These are phyloP conservation scores for Meira miltonrushii DNA, from an alignment of 1,284 basidiomycete species.

Conservation along the genomic window DNA sequence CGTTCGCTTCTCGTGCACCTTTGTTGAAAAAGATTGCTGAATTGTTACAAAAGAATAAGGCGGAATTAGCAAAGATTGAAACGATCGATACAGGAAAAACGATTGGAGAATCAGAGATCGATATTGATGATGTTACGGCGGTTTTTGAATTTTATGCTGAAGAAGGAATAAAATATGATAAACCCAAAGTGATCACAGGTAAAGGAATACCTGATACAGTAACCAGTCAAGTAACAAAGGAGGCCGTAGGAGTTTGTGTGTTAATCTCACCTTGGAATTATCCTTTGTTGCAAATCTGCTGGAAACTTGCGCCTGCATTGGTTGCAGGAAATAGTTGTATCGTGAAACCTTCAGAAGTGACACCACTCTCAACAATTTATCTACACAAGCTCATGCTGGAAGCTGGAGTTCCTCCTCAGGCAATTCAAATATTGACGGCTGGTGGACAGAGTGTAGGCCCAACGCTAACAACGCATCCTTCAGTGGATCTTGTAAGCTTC, in stretches of 20 bases:
- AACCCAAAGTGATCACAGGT: constrained; percentile 32
- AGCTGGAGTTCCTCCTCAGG: constrained; percentile 40
- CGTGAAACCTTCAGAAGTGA: constrained; percentile 53
- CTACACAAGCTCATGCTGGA: constrained; percentile 45
- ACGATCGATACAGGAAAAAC: constrained; percentile 51
- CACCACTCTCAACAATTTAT: constrained; percentile 49
- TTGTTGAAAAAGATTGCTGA: constrained; percentile 39
- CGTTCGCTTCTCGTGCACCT: constrained; percentile 27
- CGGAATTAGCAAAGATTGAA: constrained; percentile 41
- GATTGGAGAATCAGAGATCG: constrained; percentile 40
- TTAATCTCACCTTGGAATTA: constrained; percentile 52
- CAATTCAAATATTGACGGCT: constrained; percentile 47
- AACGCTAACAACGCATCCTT: constrained; percentile 37
- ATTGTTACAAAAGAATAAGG: constrained; percentile 43
- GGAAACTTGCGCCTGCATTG: constrained; percentile 51
- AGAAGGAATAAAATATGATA: constrained; percentile 44
- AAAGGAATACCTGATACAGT: constrained; percentile 43
- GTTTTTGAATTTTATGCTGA: constrained; percentile 51
- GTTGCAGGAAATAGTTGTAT: constrained; percentile 49
- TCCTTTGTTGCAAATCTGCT: constrained; percentile 50
- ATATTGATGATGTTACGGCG: constrained; percentile 50
- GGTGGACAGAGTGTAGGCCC: constrained; percentile 44
- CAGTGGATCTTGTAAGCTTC: constrained; percentile 51
- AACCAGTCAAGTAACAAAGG: constrained; percentile 34
- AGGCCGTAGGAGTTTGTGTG: constrained; percentile 50